Evolutionary conservation across 306 rosid species (phyloP), one percentile per base, ranked within the genome.

Genomic region (Canavalia ensiformis): DNA sequence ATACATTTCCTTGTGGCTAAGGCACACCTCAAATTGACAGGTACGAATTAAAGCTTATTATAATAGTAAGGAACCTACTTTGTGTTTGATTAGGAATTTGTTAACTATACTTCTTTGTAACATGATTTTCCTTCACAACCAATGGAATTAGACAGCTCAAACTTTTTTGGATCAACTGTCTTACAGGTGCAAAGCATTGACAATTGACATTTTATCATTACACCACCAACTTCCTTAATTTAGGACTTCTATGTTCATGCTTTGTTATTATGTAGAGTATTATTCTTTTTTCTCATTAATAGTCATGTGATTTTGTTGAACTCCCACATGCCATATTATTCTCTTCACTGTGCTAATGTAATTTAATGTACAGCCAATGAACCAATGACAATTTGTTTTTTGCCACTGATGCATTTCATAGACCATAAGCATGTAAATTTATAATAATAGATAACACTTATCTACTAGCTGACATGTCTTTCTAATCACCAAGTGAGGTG

Each of bases 111-210:
- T 86, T 76, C 55, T 82, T 49, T 77, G 59, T 77, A 62, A 71
- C 82, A 66, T 72, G 59, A 69, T 79, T 87, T 81, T 85, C 18
- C 58, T 82, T 37, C 46, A 82, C 54, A 76, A 51, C 93, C 89
- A 90, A 88, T 88, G 72, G 73, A 87, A 84, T 75, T 52, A 58
- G 89, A 84, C 98, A 91, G 84, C 86, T 87, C 92, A 83, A 35
- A 72, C 75, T 46, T 25, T 76, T 65, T 75, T 25, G 56, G 81
- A 66, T 84, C 56, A 85, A 88, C 86, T 88, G 84, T 82, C 87
- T 74, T 83, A 58, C 60, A 41, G 70, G 78, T 81, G 72, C 79
- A 75, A 86, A 77, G 68, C 63, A 80, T 83, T 51, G 72, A 79
- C 82, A 82, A 87, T 82, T 82, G 82, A 68, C 86, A 63, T 82